Conservation (phyloP, 2,329 filamentous ascomycete species). For the Orbilia oligospora region DNA sequence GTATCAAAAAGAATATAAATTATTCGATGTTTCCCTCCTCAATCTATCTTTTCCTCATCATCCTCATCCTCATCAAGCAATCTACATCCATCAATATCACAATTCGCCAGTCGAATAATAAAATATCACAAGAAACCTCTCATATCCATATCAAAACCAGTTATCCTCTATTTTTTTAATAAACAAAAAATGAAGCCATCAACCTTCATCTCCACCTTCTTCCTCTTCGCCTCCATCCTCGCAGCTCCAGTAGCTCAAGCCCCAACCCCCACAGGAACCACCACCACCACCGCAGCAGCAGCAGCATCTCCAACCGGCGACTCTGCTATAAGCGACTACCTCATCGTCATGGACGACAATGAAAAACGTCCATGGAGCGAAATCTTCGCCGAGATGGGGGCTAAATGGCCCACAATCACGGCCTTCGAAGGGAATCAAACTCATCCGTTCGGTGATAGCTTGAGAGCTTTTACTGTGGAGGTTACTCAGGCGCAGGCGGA, state of each 20-base stretch:
- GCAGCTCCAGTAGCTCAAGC: conserved; percentile 8
- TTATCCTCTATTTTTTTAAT: conserved; percentile 3
- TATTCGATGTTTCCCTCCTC: background rate
- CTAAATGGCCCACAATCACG: conserved; percentile 17
- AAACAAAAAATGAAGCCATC: conserved; percentile 30
- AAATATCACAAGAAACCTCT: conserved; percentile 1
- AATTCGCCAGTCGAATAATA: background rate
- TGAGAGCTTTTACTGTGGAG: conserved; percentile 29
- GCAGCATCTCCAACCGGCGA: conserved; percentile 1
- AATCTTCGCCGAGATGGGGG: conserved; percentile 24
- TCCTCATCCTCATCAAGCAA: conserved; percentile 6
- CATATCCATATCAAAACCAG: background rate
- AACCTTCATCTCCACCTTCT: conserved; percentile 14
- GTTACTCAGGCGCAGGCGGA: conserved; percentile 23
- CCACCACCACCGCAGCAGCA: too few species aligned
- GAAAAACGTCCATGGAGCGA: conserved; percentile 37
- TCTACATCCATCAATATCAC: background rate
- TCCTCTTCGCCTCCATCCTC: conserved; percentile 23
- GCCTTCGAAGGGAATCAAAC: conserved; percentile 11
- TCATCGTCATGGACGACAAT: conserved; percentile 19
- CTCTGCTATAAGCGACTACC: conserved; percentile 6
- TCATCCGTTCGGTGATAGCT: conserved; percentile 20
- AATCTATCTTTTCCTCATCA: background rate
- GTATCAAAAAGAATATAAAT: conserved; percentile 10
- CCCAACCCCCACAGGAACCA: background rate